phyloP scores from a whole-genome alignment of 176 grass and related monocot genomes.

The Aegilops sharonensis region DNA sequence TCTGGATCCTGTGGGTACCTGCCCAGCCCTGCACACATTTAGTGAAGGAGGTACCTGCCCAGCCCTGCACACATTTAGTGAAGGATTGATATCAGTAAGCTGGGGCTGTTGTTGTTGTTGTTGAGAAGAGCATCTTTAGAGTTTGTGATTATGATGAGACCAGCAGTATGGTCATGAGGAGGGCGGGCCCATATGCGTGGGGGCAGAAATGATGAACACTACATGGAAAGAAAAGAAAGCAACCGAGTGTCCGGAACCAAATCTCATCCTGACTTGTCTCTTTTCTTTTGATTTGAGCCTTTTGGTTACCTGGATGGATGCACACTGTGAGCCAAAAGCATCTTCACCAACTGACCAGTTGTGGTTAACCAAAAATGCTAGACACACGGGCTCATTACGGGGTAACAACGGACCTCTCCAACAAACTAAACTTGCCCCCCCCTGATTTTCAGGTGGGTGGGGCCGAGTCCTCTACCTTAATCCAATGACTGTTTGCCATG shows the following conservation, averaged over 20 bases:
- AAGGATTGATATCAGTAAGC: not conserved
- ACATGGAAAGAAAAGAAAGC: constrained; percentile 35
- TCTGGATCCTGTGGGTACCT: not conserved
- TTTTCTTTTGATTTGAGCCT: constrained; percentile 12
- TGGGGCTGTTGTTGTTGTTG: not conserved
- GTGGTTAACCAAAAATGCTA: not conserved
- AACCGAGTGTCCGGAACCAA: constrained; percentile 25
- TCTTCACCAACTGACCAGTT: not conserved
- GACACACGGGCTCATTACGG: too few species aligned
- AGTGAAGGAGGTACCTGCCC: not conserved
- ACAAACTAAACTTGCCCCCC: too few species aligned
- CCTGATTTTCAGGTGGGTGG: too few species aligned
- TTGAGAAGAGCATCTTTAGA: not conserved
- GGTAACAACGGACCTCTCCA: too few species aligned
- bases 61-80: not conserved
- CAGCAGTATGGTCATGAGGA: not conserved
- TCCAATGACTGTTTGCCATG: too few species aligned
- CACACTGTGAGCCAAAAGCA: constrained; percentile 14
- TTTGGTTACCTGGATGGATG: constrained; percentile 25
- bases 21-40: not conserved
- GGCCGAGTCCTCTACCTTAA: too few species aligned
- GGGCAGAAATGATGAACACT: constrained; percentile 39
- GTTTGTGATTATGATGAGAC: constrained; percentile 20
- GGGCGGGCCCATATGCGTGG: constrained; percentile 32
- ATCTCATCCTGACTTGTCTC: not conserved